phyloP scores from a whole-genome alignment of 2,329 filamentous ascomycete species.

The Penicillium sp. region DNA sequence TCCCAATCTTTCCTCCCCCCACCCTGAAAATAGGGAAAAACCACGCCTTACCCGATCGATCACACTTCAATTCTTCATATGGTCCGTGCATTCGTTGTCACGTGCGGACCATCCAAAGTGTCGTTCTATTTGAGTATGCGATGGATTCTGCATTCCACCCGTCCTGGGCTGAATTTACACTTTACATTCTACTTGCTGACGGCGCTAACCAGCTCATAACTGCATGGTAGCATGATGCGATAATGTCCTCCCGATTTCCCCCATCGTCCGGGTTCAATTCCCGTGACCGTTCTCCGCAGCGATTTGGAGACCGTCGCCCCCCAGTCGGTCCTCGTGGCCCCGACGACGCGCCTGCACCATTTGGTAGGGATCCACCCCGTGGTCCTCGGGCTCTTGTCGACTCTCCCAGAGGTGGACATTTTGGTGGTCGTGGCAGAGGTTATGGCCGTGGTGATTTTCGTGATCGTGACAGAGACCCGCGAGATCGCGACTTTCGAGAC shows the following conservation, averaged over 20 bases:
- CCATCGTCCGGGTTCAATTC: conserved; percentile 60
- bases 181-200: conserved; percentile 3
- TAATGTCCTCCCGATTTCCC: conserved; percentile 59
- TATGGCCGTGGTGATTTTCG: conserved; percentile 36
- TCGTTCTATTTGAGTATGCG: conserved; percentile 5
- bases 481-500: conserved; percentile 46
- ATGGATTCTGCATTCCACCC: conserved; percentile 11
- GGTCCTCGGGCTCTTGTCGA: conserved; percentile 78
- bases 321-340: conserved; percentile 47
- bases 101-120: conserved; percentile 7
- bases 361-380: conserved; percentile 68
- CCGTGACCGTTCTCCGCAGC: conserved; percentile 66
- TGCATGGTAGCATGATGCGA: conserved; percentile 37
- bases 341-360: conserved; percentile 58
- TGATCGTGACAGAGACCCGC: conserved; percentile 56
- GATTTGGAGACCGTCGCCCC: conserved; percentile 68
- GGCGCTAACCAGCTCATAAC: conserved; percentile 38
- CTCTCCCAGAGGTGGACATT: conserved; percentile 53
- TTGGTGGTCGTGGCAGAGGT: conserved; percentile 46
- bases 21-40: neutral
- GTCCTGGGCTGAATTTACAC: neutral
- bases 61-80: conserved; percentile 5
- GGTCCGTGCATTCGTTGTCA: conserved; percentile 9
- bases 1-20: neutral
- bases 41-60: conserved; percentile 9